A percentile compares a stretch with the other conserved stretches of the same genome.
phyloP scores from a whole-genome alignment of 78 protist genomes.

The slime mould (Dictyostelium discoideum) region DNA sequence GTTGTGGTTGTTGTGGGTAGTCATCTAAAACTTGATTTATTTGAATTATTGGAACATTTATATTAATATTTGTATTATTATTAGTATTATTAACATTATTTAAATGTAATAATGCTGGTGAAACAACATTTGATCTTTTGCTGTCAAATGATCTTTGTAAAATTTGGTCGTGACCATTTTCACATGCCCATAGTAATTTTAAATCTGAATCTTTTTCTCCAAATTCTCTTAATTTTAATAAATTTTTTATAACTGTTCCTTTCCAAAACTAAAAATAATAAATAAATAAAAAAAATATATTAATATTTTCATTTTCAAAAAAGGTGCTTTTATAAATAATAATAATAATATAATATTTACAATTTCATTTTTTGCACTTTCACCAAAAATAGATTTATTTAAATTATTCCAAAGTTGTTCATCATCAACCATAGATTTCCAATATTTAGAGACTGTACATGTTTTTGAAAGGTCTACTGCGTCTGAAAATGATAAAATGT shows the following conservation, averaged over 20 bases:
- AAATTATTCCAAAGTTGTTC: conserved; percentile 63
- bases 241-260: conserved; percentile 41
- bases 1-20: neutral
- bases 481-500: conserved; percentile 66
- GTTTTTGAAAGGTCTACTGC: conserved; percentile 50
- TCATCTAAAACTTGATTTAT: neutral
- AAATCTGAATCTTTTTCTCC: conserved; percentile 31
- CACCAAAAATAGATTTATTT: conserved; percentile 51
- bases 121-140: conserved; percentile 16
- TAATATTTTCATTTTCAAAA: neutral
- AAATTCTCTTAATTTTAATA: conserved; percentile 19
- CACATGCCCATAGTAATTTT: conserved; percentile 75
- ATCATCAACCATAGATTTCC: conserved; percentile 53
- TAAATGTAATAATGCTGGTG: neutral
- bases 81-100: neutral
- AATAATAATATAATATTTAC: neutral
- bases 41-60: neutral
- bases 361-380: conserved; percentile 17
- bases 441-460: conserved; percentile 11
- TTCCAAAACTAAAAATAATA: conserved; percentile 35
- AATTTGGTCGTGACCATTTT: conserved; percentile 75
- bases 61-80: neutral
- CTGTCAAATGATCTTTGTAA: conserved; percentile 44
- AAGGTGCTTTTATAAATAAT: neutral
- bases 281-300: neutral